Base-by-base conservation (phyloP, 148 eudicot species). In the Fagopyrum tataricum region DNA sequence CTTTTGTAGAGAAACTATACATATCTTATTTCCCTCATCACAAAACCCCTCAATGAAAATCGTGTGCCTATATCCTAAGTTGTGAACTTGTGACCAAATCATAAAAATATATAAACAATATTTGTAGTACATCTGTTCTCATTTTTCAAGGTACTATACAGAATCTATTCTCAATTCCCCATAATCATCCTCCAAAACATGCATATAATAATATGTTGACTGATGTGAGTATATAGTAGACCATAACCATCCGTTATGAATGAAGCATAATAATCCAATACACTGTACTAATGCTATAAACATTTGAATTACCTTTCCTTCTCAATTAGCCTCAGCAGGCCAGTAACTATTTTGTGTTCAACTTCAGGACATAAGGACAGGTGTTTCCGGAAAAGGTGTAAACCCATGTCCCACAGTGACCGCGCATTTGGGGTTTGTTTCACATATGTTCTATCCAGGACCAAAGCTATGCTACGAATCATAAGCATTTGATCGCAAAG, bases 371-470 rank as follows among this genome's bases (percentile, higher is more conserved):
- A 96, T 48, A 80, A 84, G 7, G 96, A 86, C 74, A 95, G 88
- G 82, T 95, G 93, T 78, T 85, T 91, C 51, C 97, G 87, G 72
- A 90, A 95, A 78, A 95, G 93, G 80, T 87, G 96, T 87, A 95
- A 86, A 67, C 98, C 98, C 98, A 95, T 95, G 84, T 91, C 98
- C 97, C 97, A 95, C 78, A 95, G 80, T 42, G 98, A 95, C 71
- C 88, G 87, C 71, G 91, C 90, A 84, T 86, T 84, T 20, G 96
- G 83, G 49, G 85, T 86, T 82, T 91, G 98, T 75, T 90, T 95
- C 83, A 90, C 98, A 78, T 91, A 95, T 6, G 96, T 95, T 81
- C 98, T 90, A 80, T 95, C 98, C 56, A 95, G 97, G 81, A 82
- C 88, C 76, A 95, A 85, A 40, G 98, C 98, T 83, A 95, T 95